Base-by-base conservation (phyloP, 148 eudicot species). In the Polygonum maritimum region DNA sequence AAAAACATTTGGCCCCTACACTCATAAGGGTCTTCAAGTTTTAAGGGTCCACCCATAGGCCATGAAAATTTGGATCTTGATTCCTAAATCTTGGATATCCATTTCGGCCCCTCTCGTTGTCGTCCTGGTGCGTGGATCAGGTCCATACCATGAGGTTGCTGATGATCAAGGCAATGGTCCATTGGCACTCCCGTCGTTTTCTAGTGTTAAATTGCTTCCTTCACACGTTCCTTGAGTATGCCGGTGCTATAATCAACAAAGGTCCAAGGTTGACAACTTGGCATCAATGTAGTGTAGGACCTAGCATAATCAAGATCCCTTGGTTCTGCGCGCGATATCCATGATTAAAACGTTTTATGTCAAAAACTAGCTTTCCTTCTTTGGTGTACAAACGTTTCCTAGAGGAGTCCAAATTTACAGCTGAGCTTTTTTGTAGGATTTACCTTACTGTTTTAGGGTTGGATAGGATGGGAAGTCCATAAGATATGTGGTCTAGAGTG, bases 241-340 rank as follows among this genome's bases (percentile, higher is more conserved):
- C 9, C 18, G 2, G 19, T 62, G 16, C 33, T 62, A 35, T 35
- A 58, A 22, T 22, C 31, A 21, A 26, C 35, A 33, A 67, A 67
- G 44, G 7, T 67, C 71, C 71, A 67, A 67, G 45, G 45, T 67
- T 35, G 71, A 36, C 71, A 36, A 67, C 21, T 67, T 67, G 33
- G 71, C 71, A 67, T 36, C 19, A 13, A 65, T 10, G 38, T 7
- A 16, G 41, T 35, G 71, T 65, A 65, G 40, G 71, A 65, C 71
- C 69, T 62, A 33, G 9, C 39, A 5, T 10, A 62, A 18, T 62
- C 69, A 62, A 12, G 39, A 31, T 62, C 38, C 36, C 16, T 31
- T 9, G 69, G 18, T 13, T 63, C 33, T 31, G 33, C 1, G 5
- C 70, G 14, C 2, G 4, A 63, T 33, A 11, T 12, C 54, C 54